Base-by-base conservation (phyloP, 176 grass and related monocot species). In the Paspalum notatum region DNA sequence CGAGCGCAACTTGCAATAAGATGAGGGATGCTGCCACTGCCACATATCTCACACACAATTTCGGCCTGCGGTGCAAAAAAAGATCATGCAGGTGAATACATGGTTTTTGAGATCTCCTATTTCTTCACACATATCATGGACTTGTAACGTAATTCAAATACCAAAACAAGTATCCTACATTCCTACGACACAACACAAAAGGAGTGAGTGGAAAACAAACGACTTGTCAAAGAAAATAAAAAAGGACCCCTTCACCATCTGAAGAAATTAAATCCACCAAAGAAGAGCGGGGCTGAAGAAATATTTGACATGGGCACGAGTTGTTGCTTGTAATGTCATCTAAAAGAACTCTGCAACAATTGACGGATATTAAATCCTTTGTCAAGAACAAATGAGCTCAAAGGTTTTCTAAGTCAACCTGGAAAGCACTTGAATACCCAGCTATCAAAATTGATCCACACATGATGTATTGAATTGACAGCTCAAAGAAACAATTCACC, bases 31-130 rank as follows among this genome's bases (percentile, higher is more conserved):
- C 32, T 74, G 5, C 71, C 37, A 38, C 71, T 76, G 45, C 85
- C 85, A 57, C 85, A 87, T 69, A 68, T 70, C 62, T 76, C 71
- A 62, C 85, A 82, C 22, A 64, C 76, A 17, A 61, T 21, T 41
- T 45, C 46, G 1, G 26, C 43, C 85, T 87, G 71, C 53, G 37
- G 32, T 60, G 6, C 81, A 44, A 20, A 9, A 32, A 66, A 68
- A 68, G 24, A 24, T 50, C 68, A 58, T 24, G 40, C 63, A 73
- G 20, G 26, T 9, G 22, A 25, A 71, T 71, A 71, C 13, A 49
- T 14, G 49, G 25, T 17, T 15, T 45, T 17, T 71, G 66, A 47
- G 43, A 9, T n/a, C 6, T 69, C 38, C 14, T 24, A 45, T 67
- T 76, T 12, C 78, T 71, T 38, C 14, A 58, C 46, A 54, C 3